phyloP scores from a whole-genome alignment of 2,329 filamentous ascomycete species.

The Cladorrhinum sp. region DNA sequence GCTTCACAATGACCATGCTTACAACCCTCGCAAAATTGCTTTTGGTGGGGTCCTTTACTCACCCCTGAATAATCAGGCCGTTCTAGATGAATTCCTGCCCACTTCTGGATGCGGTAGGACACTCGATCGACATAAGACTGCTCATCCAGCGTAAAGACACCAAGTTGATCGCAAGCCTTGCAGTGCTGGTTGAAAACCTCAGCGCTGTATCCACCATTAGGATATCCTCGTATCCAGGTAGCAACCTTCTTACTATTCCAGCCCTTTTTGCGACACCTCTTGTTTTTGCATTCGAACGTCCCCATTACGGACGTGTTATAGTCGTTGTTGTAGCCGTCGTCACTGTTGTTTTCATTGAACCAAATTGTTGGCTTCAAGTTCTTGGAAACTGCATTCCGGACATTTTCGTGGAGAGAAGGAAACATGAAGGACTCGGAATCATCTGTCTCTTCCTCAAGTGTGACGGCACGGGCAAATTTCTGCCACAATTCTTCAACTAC shows the following conservation, averaged over 20 bases:
- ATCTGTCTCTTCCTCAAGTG: too few species aligned
- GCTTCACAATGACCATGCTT: background rate
- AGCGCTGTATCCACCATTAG: constrained; percentile 33
- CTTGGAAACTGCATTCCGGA: background rate
- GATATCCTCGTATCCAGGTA: constrained; percentile 35
- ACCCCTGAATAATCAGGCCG: background rate
- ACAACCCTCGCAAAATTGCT: background rate
- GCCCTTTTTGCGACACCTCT: background rate
- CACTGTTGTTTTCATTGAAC: constrained; percentile 28
- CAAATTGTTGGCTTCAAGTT: constrained; percentile 7
- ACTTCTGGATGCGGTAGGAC: background rate
- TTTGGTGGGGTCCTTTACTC: background rate
- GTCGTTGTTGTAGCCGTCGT: constrained; percentile 13
- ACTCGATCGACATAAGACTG: background rate
- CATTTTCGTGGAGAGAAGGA: constrained; percentile 4
- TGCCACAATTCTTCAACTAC: too few species aligned
- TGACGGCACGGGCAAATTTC: too few species aligned
- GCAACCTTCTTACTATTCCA: constrained; percentile 36
- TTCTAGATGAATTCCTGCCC: background rate
- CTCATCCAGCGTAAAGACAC: background rate
- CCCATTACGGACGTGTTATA: constrained; percentile 35
- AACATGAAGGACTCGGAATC: background rate
- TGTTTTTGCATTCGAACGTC: constrained; percentile 33
- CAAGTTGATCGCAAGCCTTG: background rate
- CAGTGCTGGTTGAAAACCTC: constrained; percentile 35